These are phyloP conservation scores for Prunus salicina DNA, from an alignment of 306 rosid species.

Conservation along the genomic window DNA sequence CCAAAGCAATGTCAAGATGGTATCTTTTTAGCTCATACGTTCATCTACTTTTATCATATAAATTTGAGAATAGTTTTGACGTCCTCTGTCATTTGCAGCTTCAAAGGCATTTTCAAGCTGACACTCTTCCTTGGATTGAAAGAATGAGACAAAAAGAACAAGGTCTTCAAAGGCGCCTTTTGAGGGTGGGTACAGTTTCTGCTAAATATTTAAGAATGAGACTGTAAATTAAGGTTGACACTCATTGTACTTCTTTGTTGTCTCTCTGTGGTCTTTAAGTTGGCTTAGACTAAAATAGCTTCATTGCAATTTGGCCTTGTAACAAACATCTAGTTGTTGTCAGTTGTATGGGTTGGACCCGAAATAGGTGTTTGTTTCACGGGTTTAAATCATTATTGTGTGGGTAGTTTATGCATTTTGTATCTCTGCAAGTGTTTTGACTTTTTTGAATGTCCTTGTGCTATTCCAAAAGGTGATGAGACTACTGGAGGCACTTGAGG, in stretches of 20 bases:
- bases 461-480: conserved; percentile 69
- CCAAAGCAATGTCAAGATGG: conserved; percentile 97
- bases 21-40: conserved; percentile 15
- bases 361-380: background rate
- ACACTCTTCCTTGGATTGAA: conserved; percentile 80
- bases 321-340: background rate
- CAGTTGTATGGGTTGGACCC: background rate
- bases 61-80: conserved; percentile 1
- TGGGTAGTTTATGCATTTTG: background rate
- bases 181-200: conserved; percentile 55
- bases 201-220: background rate
- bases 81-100: conserved; percentile 51
- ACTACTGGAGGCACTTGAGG: conserved; percentile 88
- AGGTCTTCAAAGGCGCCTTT: conserved; percentile 83
- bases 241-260: background rate
- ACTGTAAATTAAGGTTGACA: background rate
- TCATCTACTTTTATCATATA: background rate
- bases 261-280: background rate
- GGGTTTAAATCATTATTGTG: background rate
- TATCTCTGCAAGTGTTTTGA: background rate
- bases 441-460: conserved; percentile 1
- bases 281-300: background rate
- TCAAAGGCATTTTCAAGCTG: conserved; percentile 95
- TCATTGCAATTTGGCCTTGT: background rate
- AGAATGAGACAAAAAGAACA: conserved; percentile 91